phyloP scores from a whole-genome alignment of 75 land plant genomes.

The Pinus albicaulis region DNA sequence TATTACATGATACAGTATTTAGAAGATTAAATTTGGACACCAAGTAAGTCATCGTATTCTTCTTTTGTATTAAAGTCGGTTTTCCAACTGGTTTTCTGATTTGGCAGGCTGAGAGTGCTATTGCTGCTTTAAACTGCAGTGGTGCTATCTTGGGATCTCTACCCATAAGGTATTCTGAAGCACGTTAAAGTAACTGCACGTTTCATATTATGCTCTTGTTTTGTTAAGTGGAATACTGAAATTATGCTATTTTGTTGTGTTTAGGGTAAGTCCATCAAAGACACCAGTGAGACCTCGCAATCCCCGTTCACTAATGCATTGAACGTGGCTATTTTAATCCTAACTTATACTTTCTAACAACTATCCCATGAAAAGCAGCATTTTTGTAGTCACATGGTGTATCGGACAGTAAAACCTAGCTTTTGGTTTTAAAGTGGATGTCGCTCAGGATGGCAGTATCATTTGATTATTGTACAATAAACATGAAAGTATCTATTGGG shows the following conservation, averaged over 20 bases:
- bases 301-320: constrained; percentile 40
- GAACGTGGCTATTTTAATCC: not conserved
- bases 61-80: too few relatives aligned
- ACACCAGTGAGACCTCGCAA: constrained; percentile 58
- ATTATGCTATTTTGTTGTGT: not conserved
- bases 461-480: constrained; percentile 2
- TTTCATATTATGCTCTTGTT: not conserved
- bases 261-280: constrained; percentile 60
- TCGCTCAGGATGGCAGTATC: not conserved
- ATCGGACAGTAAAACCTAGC: not conserved
- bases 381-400: constrained; percentile 2
- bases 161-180: constrained; percentile 35
- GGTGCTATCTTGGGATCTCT: constrained; percentile 55
- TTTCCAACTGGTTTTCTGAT: not conserved
- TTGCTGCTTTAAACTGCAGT: constrained; percentile 64
- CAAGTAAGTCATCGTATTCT: too few relatives aligned
- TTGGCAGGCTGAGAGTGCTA: constrained; percentile 55
- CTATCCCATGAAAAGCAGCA: not conserved
- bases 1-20: too few relatives aligned
- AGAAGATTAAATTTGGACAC: too few relatives aligned
- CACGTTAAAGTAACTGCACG: not conserved
- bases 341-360: not conserved
- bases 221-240: not conserved
- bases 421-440: not conserved
- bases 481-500: not conserved